These are phyloP conservation scores for Wallacemonas sp. DNA, from an alignment of 208 protist genomes.

Conservation along the genomic window DNA sequence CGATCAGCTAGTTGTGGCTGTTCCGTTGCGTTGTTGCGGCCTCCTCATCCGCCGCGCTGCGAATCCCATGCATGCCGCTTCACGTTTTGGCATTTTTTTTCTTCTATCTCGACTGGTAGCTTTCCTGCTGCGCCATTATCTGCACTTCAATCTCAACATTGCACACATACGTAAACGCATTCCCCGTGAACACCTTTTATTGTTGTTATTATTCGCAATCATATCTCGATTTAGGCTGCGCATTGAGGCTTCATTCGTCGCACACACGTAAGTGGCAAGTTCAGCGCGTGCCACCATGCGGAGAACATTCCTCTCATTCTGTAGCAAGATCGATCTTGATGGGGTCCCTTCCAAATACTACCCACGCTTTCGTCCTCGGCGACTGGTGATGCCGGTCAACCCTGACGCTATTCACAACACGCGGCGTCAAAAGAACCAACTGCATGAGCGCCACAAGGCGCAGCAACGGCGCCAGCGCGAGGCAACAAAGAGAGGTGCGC, in stretches of 20 bases:
- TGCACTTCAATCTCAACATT: too few species aligned
- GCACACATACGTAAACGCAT: too few species aligned
- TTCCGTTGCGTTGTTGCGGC: too few species aligned
- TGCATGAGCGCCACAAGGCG: slow-evolving; percentile 44
- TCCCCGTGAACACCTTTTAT: too few species aligned
- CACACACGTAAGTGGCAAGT: background rate
- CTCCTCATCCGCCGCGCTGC: too few species aligned
- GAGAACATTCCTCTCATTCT: slow-evolving; percentile 20
- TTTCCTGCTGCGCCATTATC: too few species aligned
- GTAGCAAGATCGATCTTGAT: slow-evolving; percentile 45
- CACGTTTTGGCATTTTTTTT: too few species aligned
- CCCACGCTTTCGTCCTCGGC: slow-evolving; percentile 77
- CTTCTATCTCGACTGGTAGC: too few species aligned
- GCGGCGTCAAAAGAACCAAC: slow-evolving; percentile 49
- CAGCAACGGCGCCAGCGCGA: slow-evolving; percentile 35
- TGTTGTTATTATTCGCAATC: too few species aligned
- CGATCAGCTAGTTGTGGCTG: too few species aligned
- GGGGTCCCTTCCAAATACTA: slow-evolving; percentile 60
- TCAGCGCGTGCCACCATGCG: slow-evolving; percentile 11
- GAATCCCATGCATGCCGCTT: too few species aligned
- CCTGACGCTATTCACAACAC: slow-evolving; percentile 57
- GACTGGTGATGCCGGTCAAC: slow-evolving; percentile 89
- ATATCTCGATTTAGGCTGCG: background rate
- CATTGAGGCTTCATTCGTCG: background rate
- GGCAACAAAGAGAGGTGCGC: slow-evolving; percentile 50